phyloP scores from a whole-genome alignment of 2,329 filamentous ascomycete genomes.

The Penicillium corylophilum region DNA sequence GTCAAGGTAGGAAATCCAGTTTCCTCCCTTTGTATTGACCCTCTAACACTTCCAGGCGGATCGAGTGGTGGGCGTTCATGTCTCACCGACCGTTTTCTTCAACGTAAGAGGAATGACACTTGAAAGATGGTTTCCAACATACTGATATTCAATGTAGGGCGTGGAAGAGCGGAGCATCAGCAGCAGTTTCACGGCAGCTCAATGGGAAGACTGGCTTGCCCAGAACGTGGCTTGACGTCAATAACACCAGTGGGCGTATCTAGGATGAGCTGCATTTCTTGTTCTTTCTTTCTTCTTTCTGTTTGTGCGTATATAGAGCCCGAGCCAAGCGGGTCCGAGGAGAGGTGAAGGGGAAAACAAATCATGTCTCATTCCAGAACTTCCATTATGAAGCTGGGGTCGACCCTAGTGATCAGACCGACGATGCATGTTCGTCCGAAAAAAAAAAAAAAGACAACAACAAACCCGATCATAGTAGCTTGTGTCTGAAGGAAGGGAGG shows the following conservation, averaged over 20 bases:
- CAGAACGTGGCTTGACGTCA: constrained; percentile 57
- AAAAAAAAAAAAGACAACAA: constrained; percentile 10
- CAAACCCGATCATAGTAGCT: constrained; percentile 7
- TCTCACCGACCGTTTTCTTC: constrained; percentile 86
- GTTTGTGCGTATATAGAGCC: constrained; percentile 3
- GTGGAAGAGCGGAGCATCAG: constrained; percentile 76
- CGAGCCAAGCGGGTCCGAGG: constrained; percentile 11
- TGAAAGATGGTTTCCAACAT: constrained; percentile 1
- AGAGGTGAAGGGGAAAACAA: constrained; percentile 17
- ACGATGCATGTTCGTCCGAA: constrained; percentile 18
- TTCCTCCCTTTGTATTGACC: not conserved
- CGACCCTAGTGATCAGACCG: constrained; percentile 23
- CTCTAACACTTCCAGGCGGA: constrained; percentile 47
- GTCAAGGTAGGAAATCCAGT: constrained; percentile 60
- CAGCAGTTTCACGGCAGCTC: constrained; percentile 72
- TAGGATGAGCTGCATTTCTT: not conserved
- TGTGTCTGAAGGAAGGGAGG: constrained; percentile 6
- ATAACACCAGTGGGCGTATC: not conserved
- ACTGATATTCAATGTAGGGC: constrained; percentile 44
- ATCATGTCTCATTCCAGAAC: constrained; percentile 32
- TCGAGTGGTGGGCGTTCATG: constrained; percentile 77
- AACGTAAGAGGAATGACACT: constrained; percentile 52
- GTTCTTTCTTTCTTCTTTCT: not conserved
- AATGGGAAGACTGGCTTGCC: constrained; percentile 83
- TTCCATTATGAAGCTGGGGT: constrained; percentile 26